Evolutionary conservation across 306 rosid species (phyloP).

Genomic region (Prunus armeniaca): DNA sequence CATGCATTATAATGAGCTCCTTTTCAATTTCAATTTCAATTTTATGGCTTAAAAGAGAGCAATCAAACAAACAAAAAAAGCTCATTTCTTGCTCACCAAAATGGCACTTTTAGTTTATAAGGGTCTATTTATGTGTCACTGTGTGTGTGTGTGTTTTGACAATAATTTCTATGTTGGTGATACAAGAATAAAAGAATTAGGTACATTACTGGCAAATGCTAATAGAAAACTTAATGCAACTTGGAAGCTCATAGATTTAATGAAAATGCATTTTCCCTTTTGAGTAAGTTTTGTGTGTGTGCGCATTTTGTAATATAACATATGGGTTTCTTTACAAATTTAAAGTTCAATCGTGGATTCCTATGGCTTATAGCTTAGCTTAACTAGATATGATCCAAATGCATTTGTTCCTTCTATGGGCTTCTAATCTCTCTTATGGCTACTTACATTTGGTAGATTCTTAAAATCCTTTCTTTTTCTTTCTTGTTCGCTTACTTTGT

Average conservation of each 20-base stretch:
- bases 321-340: neutral
- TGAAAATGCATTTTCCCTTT: neutral
- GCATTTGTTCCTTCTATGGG: neutral
- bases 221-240: neutral
- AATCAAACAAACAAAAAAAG: neutral
- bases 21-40: neutral
- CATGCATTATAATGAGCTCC: neutral
- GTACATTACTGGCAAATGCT: neutral
- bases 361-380: neutral
- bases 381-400: neutral
- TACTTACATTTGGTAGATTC: neutral
- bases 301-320: neutral
- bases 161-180: neutral
- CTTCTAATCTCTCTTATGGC: neutral
- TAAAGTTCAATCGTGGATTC: neutral
- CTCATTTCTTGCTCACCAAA: neutral
- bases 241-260: neutral
- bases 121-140: neutral
- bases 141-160: neutral
- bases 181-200: neutral
- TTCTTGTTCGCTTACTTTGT: neutral
- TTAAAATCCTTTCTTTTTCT: neutral
- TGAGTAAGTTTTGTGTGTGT: neutral
- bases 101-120: neutral
- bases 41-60: neutral